Evolutionary conservation across 2,329 filamentous ascomycete genomes (phyloP), one percentile per base, ranked within the genome.

Genomic region (Coccinonectria pachysandricola): DNA sequence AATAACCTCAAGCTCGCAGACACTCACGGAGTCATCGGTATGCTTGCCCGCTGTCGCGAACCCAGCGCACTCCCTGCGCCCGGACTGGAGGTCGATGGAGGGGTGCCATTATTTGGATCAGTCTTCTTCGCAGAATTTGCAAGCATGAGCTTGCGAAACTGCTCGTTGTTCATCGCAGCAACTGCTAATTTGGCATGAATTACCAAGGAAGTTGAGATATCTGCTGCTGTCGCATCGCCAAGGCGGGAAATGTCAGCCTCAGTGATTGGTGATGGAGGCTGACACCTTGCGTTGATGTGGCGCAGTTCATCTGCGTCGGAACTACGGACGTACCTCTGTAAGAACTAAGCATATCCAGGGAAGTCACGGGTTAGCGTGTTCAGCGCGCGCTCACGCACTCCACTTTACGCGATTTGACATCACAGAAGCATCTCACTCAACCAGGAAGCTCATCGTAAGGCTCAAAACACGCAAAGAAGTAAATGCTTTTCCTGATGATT

Each of bases 21-120:
- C 8, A 64, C 76, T 45, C 67, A 86, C 79, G 88, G 88, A 24
- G 88, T 95, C 88, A 95, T 95, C 30, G 85, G 85, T 35, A 94
- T 88, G 54, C 73, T 88, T 17, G 81, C 71, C 40, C 75, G 75
- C 56, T 81, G 75, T 46, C 80, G 72, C 31, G 84, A 91, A 12
- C 86, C 86, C 30, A 93, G 65, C 4, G 73, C 57, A 24, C 60
- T 58, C 23, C 65, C 58, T 15, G 30, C 40, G 21, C 35, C 37
- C 8, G 44, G 34, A 28, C 40, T 41, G 33, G 43, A 37, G 36
- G 42, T 33, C 42, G 39, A 37, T 27, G 42, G 46, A 9, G 68
- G 62, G 24, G 60, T 49, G 36, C 60, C 66, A 63, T 69, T 54
- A 49, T 55, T 56, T 34, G 55, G 32, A 35, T 51, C 43, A 15